These are phyloP conservation scores for Boletus insuetus DNA, from an alignment of 768 basidiomycete species.

Conservation along the genomic window DNA sequence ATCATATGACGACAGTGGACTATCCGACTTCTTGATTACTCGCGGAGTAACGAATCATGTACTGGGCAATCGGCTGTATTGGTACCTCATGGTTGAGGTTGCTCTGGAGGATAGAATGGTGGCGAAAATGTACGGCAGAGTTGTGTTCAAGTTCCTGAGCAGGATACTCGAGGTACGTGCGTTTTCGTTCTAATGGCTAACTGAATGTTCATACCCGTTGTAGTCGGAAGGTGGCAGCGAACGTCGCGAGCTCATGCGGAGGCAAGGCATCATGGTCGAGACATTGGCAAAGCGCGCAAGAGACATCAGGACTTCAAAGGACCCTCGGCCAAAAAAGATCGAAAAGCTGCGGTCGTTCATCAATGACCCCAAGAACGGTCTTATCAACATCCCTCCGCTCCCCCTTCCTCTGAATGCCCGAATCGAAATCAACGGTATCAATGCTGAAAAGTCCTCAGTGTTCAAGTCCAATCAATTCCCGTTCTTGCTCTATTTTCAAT, in stretches of 20 bases:
- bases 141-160: conserved; percentile 87
- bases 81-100: conserved; percentile 98
- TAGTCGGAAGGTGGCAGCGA: conserved; percentile 75
- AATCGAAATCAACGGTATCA: conserved; percentile 80
- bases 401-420: conserved; percentile 92
- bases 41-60: conserved; percentile 81
- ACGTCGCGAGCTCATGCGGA: conserved; percentile 82
- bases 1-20: conserved; percentile 87
- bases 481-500: conserved; percentile 86
- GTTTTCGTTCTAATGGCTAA: not conserved
- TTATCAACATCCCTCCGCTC: conserved; percentile 75
- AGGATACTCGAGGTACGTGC: conserved; percentile 75
- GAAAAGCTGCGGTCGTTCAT: conserved; percentile 88
- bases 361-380: conserved; percentile 79
- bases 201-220: not conserved
- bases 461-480: conserved; percentile 98
- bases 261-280: conserved; percentile 88
- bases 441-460: conserved; percentile 87
- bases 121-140: conserved; percentile 91
- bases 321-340: conserved; percentile 94
- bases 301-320: conserved; percentile 87
- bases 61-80: conserved; percentile 89
- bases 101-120: conserved; percentile 81
- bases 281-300: conserved; percentile 82
- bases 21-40: conserved; percentile 88